Percentiles rank a stretch among this genome's conserved stretches.
phyloP scores from a whole-genome alignment of 306 rosid species.

The Trifolium pratense region DNA sequence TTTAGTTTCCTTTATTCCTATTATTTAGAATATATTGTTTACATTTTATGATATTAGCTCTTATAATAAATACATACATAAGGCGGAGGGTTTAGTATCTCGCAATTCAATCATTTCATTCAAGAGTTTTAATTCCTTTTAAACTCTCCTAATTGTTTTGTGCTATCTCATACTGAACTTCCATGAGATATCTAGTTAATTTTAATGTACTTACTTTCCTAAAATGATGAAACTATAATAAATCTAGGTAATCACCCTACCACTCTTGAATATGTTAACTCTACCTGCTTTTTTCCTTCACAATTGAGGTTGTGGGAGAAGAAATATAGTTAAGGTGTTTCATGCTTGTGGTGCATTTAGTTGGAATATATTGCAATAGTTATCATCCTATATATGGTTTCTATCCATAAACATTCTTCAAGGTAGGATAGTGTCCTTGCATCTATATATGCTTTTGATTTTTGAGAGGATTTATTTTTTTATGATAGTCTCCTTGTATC shows the following conservation, averaged over 20 bases:
- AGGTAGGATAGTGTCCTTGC: too few relatives aligned
- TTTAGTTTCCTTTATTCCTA: too few relatives aligned
- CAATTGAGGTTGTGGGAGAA: slow-evolving; percentile 17
- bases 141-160: slow-evolving; percentile 25
- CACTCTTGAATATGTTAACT: slow-evolving; percentile 15
- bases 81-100: too few relatives aligned
- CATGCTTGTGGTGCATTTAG: slow-evolving; percentile 11
- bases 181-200: slow-evolving; percentile 19
- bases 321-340: slow-evolving; percentile 11
- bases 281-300: slow-evolving; percentile 7
- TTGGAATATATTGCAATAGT: slow-evolving; percentile 19
- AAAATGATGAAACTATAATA: slow-evolving; percentile 8
- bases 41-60: too few relatives aligned
- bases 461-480: slow-evolving; percentile 3
- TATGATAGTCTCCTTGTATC: not conserved
- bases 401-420: not conserved
- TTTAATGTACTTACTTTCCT: slow-evolving; percentile 20
- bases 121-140: slow-evolving; percentile 35
- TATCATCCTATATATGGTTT: slow-evolving; percentile 1
- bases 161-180: slow-evolving; percentile 22
- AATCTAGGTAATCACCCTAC: not conserved
- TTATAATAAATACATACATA: too few relatives aligned
- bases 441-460: not conserved
- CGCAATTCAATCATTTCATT: too few relatives aligned
- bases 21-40: too few relatives aligned